Percentiles rank a stretch among this genome's conserved stretches.
Conservation (phyloP, 176 grass and related monocot species). For the Musa itinerans region DNA sequence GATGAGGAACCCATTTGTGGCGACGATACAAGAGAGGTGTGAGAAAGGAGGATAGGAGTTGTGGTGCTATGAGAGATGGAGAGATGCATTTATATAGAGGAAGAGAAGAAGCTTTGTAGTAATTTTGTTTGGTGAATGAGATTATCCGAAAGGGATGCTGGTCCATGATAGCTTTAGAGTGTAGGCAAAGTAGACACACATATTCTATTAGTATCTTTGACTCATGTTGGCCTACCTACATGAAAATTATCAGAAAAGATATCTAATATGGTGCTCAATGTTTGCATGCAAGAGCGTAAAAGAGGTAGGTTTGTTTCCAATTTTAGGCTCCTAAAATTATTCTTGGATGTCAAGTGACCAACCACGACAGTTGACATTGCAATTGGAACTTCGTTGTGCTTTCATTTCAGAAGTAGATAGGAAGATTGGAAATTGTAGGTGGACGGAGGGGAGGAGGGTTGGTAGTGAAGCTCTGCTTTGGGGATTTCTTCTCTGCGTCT, state of each 20-base stretch:
- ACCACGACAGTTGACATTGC: no score
- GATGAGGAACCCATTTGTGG: background rate
- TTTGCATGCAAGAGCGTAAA: no score
- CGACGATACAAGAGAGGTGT: background rate
- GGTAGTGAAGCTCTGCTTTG: background rate
- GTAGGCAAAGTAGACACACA: background rate
- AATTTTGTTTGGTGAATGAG: background rate
- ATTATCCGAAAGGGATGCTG: no score
- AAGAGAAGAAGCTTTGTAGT: no score
- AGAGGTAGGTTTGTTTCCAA: no score
- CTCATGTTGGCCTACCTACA: background rate
- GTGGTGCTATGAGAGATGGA: no score
- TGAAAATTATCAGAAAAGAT: no score
- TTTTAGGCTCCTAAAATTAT: no score
- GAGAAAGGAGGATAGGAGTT: no score
- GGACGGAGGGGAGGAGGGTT: background rate
- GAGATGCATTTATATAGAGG: background rate
- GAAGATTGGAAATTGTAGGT: background rate
- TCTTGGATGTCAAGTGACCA: no score
- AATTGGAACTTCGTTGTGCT: no score
- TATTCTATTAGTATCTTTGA: background rate
- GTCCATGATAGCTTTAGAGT: constrained; percentile 9
- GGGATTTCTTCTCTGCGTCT: background rate
- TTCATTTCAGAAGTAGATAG: background rate
- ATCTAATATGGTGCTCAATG: no score